phyloP scores from a whole-genome alignment of 768 basidiomycete species.

The Scleroderma bovista region DNA sequence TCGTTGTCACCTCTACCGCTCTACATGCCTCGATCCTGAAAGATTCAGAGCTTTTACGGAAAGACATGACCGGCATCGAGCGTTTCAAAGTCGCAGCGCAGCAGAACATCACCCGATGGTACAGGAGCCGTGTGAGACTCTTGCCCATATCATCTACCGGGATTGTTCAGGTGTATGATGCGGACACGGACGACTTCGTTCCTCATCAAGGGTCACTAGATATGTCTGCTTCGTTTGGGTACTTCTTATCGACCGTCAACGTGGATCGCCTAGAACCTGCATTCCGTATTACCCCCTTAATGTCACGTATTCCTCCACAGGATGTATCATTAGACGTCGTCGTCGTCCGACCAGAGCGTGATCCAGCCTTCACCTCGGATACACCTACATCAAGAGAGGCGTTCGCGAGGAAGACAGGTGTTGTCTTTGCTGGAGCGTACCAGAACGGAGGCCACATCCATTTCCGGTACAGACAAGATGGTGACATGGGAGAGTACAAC shows the following conservation, averaged over 20 bases:
- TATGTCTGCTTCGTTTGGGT: slow-evolving; percentile 75
- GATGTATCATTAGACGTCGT: slow-evolving; percentile 64
- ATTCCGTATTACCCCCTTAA: slow-evolving; percentile 72
- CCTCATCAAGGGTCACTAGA: slow-evolving; percentile 37
- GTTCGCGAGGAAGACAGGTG: slow-evolving; percentile 51
- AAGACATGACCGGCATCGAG: slow-evolving; percentile 68
- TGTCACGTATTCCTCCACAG: slow-evolving; percentile 39
- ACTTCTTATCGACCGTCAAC: slow-evolving; percentile 79
- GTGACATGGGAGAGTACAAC: slow-evolving; percentile 36
- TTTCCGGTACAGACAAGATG: slow-evolving; percentile 47
- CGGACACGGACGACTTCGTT: slow-evolving; percentile 42
- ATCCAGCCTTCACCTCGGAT: slow-evolving; percentile 42
- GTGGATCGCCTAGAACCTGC: slow-evolving; percentile 81
- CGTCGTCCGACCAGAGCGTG: slow-evolving; percentile 65
- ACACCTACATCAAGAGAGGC: slow-evolving; percentile 36
- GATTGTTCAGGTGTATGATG: slow-evolving; percentile 59
- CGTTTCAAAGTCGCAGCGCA: slow-evolving; percentile 84
- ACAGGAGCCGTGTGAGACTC: slow-evolving; percentile 53
- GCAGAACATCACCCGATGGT: slow-evolving; percentile 72
- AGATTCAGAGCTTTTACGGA: slow-evolving; percentile 73
- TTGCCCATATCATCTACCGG: slow-evolving; percentile 37
- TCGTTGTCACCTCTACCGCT: slow-evolving; percentile 81
- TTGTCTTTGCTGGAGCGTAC: slow-evolving; percentile 67
- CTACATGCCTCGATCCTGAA: slow-evolving; percentile 82
- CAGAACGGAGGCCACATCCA: slow-evolving; percentile 66